A percentile compares a stretch with the other conserved stretches of the same genome.
Evolutionary conservation across 2,329 filamentous ascomycete genomes (phyloP).

Genomic region (Arthrobotrys musiformis): DNA sequence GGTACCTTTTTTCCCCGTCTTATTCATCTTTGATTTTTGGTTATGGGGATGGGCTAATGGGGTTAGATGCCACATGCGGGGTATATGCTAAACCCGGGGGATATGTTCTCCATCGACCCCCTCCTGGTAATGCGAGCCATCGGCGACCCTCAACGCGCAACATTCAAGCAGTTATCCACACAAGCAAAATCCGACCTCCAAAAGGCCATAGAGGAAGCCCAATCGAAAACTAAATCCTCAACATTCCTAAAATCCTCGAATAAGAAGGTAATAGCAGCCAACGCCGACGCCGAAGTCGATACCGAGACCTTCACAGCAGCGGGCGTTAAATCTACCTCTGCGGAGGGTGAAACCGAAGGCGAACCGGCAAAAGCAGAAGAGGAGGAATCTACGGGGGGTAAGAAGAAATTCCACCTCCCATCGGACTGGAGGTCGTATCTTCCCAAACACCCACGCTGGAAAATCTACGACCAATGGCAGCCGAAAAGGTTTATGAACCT

Average conservation of each 20-base stretch:
- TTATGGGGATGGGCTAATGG: background rate
- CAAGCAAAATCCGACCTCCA: conserved; percentile 51
- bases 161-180: conserved; percentile 43
- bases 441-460: conserved; percentile 57
- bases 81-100: conserved; percentile 94
- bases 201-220: conserved; percentile 54
- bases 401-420: conserved; percentile 20
- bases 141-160: conserved; percentile 73
- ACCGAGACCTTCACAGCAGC: conserved; percentile 41
- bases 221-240: conserved; percentile 56
- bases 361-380: conserved; percentile 12
- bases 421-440: conserved; percentile 37
- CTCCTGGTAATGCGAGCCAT: conserved; percentile 90
- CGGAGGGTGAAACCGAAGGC: conserved; percentile 35
- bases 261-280: conserved; percentile 24
- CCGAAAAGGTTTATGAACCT: conserved; percentile 87
- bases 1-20: conserved; percentile 67
- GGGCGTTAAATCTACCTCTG: conserved; percentile 49
- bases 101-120: conserved; percentile 95
- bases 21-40: background rate
- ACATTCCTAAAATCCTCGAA: conserved; percentile 53
- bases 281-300: conserved; percentile 51
- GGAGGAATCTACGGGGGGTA: background rate
- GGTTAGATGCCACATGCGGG: conserved; percentile 88
- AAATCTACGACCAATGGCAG: conserved; percentile 87